Conservation (phyloP, 371 early-diverging fungal genomes). For the Conidiobolus coronatus region DNA sequence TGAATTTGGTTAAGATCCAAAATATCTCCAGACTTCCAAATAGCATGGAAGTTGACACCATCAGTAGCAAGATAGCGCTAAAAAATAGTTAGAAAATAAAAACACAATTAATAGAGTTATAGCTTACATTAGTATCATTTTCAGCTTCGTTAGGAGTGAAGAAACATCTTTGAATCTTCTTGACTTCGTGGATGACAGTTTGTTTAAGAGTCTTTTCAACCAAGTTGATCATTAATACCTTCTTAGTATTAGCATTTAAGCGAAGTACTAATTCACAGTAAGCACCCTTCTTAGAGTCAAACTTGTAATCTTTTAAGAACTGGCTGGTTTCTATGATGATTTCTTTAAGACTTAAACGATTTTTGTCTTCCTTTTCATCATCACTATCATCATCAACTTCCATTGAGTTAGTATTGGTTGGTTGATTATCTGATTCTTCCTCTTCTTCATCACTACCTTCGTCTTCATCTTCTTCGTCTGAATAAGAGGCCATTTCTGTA, state of each 20-base stretch:
- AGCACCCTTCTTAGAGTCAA: slow-evolving; percentile 40
- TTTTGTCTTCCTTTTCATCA: slow-evolving; percentile 17
- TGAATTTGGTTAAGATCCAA: slow-evolving; percentile 71
- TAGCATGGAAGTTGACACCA: slow-evolving; percentile 76
- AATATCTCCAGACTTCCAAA: slow-evolving; percentile 56
- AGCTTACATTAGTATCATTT: slow-evolving; percentile 24
- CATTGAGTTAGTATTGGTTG: slow-evolving; percentile 8
- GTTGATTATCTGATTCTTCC: slow-evolving; percentile 20
- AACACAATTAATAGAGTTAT: slow-evolving; percentile 11
- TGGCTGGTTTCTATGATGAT: slow-evolving; percentile 17
- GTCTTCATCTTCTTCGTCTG: slow-evolving; percentile 46
- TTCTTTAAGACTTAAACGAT: slow-evolving; percentile 18
- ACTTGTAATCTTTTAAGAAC: slow-evolving; percentile 33
- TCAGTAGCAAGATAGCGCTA: slow-evolving; percentile 41
- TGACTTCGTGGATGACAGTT: slow-evolving; percentile 66
- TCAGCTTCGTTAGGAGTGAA: slow-evolving; percentile 48
- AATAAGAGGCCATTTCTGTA: slow-evolving; percentile 41
- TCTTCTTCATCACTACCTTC: slow-evolving; percentile 25
- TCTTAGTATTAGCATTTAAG: slow-evolving; percentile 72
- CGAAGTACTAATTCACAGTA: slow-evolving; percentile 60
- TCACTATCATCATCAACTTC: slow-evolving; percentile 14
- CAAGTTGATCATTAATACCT: slow-evolving; percentile 79
- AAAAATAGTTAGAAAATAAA: neutral
- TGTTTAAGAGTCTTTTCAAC: slow-evolving; percentile 42
- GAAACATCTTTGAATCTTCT: slow-evolving; percentile 55